Percentiles rank a stretch among this genome's conserved stretches.
These are phyloP conservation scores for Hyparrhenia diplandra DNA, from an alignment of 176 grass and related monocot genomes.

Conservation along the genomic window DNA sequence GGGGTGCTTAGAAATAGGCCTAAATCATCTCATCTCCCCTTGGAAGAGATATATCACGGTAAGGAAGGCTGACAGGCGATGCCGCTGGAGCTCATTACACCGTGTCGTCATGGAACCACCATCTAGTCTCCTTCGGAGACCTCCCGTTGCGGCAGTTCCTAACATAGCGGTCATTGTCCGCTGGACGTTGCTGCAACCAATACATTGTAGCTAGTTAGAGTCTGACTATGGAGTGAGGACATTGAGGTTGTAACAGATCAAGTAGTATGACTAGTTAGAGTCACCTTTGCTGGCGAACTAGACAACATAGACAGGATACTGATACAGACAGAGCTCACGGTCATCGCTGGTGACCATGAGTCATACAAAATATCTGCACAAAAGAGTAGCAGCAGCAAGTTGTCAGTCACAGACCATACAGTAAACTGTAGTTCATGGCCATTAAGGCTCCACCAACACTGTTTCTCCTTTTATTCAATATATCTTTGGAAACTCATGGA, in stretches of 20 bases:
- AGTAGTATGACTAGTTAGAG: not conserved
- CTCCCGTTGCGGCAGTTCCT: constrained; percentile 84
- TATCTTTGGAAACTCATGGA: not conserved
- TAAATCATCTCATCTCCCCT: constrained; percentile 47
- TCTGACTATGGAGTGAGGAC: not conserved
- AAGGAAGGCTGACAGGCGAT: not conserved
- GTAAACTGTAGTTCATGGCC: not conserved
- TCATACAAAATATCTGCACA: constrained; percentile 92
- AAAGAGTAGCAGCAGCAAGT: not conserved
- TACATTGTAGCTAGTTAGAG: constrained; percentile 14
- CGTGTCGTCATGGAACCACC: constrained; percentile 93
- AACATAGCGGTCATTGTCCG: constrained; percentile 83
- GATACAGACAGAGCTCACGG: constrained; percentile 90
- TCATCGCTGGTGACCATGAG: constrained; percentile 96
- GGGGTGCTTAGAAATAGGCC: constrained; percentile 44
- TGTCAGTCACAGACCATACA: not conserved
- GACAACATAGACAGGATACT: constrained; percentile 97
- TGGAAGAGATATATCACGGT: constrained; percentile 24
- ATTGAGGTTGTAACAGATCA: not conserved
- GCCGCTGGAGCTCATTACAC: constrained; percentile 30
- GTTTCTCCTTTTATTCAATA: not conserved
- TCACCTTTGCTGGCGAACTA: constrained; percentile 85
- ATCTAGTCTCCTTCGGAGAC: constrained; percentile 86
- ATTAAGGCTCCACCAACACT: not conserved
- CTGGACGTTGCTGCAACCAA: constrained; percentile 68